Evolutionary conservation across 768 basidiomycete species (phyloP), one percentile per base, ranked within the genome.

Genomic region (Leccinum aurantiacum): DNA sequence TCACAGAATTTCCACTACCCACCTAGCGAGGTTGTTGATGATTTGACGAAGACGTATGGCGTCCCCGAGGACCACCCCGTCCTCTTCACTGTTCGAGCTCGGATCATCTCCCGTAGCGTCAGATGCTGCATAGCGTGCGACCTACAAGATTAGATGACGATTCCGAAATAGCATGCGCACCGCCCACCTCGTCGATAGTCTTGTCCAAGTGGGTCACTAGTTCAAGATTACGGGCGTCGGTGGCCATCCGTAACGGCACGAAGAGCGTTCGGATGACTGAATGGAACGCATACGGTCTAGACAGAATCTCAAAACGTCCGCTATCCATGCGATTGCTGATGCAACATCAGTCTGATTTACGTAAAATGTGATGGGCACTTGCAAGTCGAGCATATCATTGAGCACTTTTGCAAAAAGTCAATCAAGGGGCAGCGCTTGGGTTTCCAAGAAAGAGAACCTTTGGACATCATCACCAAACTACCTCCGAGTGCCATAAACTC

Each of bases 401-500:
- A 91, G 76, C 8, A 90, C 88, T 87, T 62, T 37, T 17, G 59
- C n/a, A 41, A 41, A n/a, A 49, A 17, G 48, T 69, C 19, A 60
- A 53, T 49, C 13, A 49, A 49, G 31, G 19, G 11, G 4, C 24
- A 25, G 17, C 49, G 58, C 54, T 19, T 60, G 25, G 53, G 8
- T 48, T 48, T 44, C 56, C 41, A 14, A 63, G 19, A 46, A 48
- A 35, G 22, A 77, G 41, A 41, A 82, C 89, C 89, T 80, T 92
- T 91, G 38, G 87, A 86, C 94, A 95, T 95, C 88, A 92, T 91
- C 58, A 84, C 87, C 53, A 95, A 74, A 67, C 88, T 90, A 2
- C 90, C 90, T 65, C 86, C 85, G 17, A 95, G 80, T 6, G 91
- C 95, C 67, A 86, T 87, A 69, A 95, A 94, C 77, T 97, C 94